These are phyloP conservation scores for Fusarium veterinarium DNA, from an alignment of 2,329 filamentous ascomycete species.

Conservation along the genomic window DNA sequence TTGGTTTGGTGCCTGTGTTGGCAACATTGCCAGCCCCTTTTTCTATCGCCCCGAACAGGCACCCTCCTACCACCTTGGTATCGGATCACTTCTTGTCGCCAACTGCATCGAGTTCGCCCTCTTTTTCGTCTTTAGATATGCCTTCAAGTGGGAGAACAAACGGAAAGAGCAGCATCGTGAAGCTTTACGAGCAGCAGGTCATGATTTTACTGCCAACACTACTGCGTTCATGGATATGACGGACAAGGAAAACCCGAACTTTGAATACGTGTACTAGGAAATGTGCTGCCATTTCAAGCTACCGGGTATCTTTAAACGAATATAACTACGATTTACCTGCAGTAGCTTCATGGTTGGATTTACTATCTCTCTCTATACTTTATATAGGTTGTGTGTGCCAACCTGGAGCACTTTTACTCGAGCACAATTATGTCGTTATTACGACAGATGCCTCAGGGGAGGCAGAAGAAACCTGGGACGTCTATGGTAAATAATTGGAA, in stretches of 20 bases:
- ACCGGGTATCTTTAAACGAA: neutral
- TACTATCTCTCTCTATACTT: neutral
- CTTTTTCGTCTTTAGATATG: slow-evolving; percentile 53
- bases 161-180: slow-evolving; percentile 51
- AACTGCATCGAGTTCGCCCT: slow-evolving; percentile 54
- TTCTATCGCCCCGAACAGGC: slow-evolving; percentile 69
- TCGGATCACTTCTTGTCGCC: slow-evolving; percentile 55
- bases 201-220: slow-evolving; percentile 45
- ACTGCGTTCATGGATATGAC: slow-evolving; percentile 57
- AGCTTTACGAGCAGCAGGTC: slow-evolving; percentile 44
- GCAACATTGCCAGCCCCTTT: slow-evolving; percentile 72
- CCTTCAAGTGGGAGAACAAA: slow-evolving; percentile 55
- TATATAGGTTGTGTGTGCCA: neutral
- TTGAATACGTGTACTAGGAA: slow-evolving; percentile 54
- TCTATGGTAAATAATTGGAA: neutral
- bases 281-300: neutral
- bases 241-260: slow-evolving; percentile 57
- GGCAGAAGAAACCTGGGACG: neutral
- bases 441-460: neutral
- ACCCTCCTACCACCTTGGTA: slow-evolving; percentile 54
- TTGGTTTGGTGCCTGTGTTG: slow-evolving; percentile 69
- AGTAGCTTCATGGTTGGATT: neutral
- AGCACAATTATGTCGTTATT: too few relatives aligned
- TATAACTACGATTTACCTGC: neutral
- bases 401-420: neutral